These are phyloP conservation scores for Leccinum longicurvipes DNA, from an alignment of 768 basidiomycete species.

Conservation along the genomic window DNA sequence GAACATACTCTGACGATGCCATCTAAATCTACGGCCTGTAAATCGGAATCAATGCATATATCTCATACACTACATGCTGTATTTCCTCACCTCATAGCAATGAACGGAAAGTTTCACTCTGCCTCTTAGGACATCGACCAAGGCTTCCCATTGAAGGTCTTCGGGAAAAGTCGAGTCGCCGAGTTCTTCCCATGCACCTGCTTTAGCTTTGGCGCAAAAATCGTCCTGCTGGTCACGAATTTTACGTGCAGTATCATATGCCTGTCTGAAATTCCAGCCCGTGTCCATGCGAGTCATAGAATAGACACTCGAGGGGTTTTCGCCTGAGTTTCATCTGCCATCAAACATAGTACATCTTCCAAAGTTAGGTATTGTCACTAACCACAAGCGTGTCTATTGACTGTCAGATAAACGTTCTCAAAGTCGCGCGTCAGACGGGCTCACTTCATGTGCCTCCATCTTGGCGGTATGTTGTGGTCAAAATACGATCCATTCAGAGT, in stretches of 20 bases:
- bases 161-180: conserved; percentile 44
- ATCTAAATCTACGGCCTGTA: conserved; percentile 67
- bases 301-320: conserved; percentile 38
- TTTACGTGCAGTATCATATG: conserved; percentile 71
- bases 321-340: conserved; percentile 15
- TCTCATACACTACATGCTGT: not conserved
- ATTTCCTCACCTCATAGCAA: conserved; percentile 34
- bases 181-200: conserved; percentile 38
- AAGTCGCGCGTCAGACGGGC: not conserved
- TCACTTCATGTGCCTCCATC: conserved; percentile 31
- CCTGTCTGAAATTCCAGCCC: conserved; percentile 74
- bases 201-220: conserved; percentile 63
- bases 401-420: not conserved
- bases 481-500: conserved; percentile 30
- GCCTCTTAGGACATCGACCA: conserved; percentile 76
- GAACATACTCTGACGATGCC: conserved; percentile 59
- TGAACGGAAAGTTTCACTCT: conserved; percentile 51
- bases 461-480: conserved; percentile 16
- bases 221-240: conserved; percentile 67
- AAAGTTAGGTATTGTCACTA: conserved; percentile 24
- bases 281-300: conserved; percentile 69
- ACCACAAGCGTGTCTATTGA: conserved; percentile 38
- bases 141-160: conserved; percentile 71
- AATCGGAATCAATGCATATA: not conserved
- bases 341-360: not conserved